phyloP scores from a whole-genome alignment of 208 protist species.

The Trypanosoma melophagium region DNA sequence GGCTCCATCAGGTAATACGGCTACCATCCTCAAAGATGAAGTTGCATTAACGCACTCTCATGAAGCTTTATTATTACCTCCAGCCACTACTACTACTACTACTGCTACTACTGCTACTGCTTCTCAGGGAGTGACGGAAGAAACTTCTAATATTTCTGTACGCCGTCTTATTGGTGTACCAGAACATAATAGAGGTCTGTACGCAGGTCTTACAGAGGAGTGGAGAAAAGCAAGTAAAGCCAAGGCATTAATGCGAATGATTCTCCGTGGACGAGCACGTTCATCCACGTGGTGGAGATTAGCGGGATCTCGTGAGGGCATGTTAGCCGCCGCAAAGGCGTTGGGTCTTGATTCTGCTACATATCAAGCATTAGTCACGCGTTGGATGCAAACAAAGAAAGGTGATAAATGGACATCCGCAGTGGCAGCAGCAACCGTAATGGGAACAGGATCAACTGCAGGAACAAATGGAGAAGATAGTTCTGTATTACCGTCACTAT shows the following conservation, averaged over 20 bases:
- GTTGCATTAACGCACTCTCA: no score
- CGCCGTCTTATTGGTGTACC: slow-evolving; percentile 46
- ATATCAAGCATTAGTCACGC: slow-evolving; percentile 15
- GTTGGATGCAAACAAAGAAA: slow-evolving; percentile 2
- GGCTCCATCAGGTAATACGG: neutral
- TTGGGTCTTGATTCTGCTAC: slow-evolving; percentile 16
- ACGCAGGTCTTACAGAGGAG: slow-evolving; percentile 29
- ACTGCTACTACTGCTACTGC: neutral
- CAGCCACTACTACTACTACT: neutral
- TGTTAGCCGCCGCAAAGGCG: slow-evolving; percentile 12
- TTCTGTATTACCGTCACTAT: neutral
- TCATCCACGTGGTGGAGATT: slow-evolving; percentile 43
- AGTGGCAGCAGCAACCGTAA: neutral
- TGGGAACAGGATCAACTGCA: neutral
- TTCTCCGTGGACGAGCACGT: slow-evolving; percentile 32
- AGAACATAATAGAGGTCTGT: slow-evolving; percentile 68
- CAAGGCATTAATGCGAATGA: neutral
- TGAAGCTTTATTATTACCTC: neutral
- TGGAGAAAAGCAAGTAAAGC: slow-evolving; percentile 13
- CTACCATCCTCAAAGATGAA: no score
- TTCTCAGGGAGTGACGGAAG: neutral
- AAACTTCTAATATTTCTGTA: neutral
- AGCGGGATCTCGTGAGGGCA: slow-evolving; percentile 17
- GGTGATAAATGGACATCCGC: neutral
- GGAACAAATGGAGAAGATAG: neutral